Evolutionary conservation across 2,329 filamentous ascomycete species (phyloP), one percentile per base, ranked within the genome.

Genomic region (Hypomyces perniciosus): DNA sequence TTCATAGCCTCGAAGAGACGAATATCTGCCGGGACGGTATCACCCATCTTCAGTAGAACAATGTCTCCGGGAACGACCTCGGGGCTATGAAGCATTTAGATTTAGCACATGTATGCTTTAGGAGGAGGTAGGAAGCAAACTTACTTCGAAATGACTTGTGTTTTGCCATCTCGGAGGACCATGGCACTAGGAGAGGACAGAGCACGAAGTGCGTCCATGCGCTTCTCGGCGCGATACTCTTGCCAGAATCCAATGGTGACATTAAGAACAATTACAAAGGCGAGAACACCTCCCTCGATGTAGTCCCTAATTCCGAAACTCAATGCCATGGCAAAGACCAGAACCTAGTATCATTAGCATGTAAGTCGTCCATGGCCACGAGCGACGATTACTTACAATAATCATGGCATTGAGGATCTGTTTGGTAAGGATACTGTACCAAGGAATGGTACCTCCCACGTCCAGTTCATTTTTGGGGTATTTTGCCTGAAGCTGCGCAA

Each of bases 331-430:
- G 86, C 86, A 60, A 91, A 85, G 48, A 88, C 74, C 46, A 92
- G 78, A 44, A 90, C 84, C 85, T 88, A 31, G n/a, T 27, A 38
- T 33, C 4, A 30, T 12, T 4, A 6, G 7, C 8, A 38, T 34
- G 33, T 43, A 9, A 48, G 39, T 31, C 13, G 5, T 3, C 8
- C 3, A 4, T 8, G 4, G 38, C 27, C 7, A 3, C 31, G 7
- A 33, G 4, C 5, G 2, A 10, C n/a, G 34, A 4, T 28, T 6
- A 71, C 78, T 57, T 68, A 81, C 80, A 60, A 90, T 68, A 51
- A 86, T 86, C 86, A 90, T 89, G 52, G 86, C 86, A 73, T 90
- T 90, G 63, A 83, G 80, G 26, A 89, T 67, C 65, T 90, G 86
- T 59, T 85, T 84, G 52, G 86, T 71, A 43, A 90, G 70, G 39